A percentile compares a stretch with the other conserved stretches of the same genome.
These are phyloP conservation scores for Elsinoe batatas DNA, from an alignment of 2,329 filamentous ascomycete species.

Conservation along the genomic window DNA sequence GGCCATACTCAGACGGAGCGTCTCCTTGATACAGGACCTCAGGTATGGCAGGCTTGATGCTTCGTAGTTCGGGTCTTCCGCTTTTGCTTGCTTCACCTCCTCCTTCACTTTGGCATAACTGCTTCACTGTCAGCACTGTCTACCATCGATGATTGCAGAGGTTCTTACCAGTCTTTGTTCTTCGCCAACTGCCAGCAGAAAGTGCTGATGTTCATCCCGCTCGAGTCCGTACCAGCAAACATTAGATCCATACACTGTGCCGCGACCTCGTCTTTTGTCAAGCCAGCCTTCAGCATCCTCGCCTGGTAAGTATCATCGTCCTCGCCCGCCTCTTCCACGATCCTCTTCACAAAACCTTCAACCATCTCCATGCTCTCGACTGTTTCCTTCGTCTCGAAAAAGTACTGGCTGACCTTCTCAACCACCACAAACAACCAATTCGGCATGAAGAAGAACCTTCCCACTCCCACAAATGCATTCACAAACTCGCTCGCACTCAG, in stretches of 20 bases:
- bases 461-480: slow-evolving; percentile 45
- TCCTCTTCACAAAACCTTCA: slow-evolving; percentile 33
- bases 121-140: not conserved
- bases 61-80: slow-evolving; percentile 22
- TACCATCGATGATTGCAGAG: not conserved
- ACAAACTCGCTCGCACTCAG: slow-evolving; percentile 42
- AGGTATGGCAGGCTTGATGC: slow-evolving; percentile 36
- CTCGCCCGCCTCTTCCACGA: slow-evolving; percentile 29
- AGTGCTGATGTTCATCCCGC: slow-evolving; percentile 42
- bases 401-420: slow-evolving; percentile 30
- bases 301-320: slow-evolving; percentile 39
- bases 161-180: slow-evolving; percentile 31
- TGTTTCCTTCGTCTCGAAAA: slow-evolving; percentile 26
- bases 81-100: slow-evolving; percentile 27
- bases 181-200: slow-evolving; percentile 38
- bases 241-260: slow-evolving; percentile 46
- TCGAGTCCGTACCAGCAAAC: slow-evolving; percentile 47
- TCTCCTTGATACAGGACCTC: slow-evolving; percentile 40
- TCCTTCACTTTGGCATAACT: slow-evolving; percentile 9
- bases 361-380: slow-evolving; percentile 32
- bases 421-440: slow-evolving; percentile 32
- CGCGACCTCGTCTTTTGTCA: slow-evolving; percentile 36
- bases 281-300: slow-evolving; percentile 36
- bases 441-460: slow-evolving; percentile 46
- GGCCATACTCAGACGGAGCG: slow-evolving; percentile 41